Base-by-base conservation (phyloP, 768 basidiomycete genomes). In the Gloeophyllum trabeum region DNA sequence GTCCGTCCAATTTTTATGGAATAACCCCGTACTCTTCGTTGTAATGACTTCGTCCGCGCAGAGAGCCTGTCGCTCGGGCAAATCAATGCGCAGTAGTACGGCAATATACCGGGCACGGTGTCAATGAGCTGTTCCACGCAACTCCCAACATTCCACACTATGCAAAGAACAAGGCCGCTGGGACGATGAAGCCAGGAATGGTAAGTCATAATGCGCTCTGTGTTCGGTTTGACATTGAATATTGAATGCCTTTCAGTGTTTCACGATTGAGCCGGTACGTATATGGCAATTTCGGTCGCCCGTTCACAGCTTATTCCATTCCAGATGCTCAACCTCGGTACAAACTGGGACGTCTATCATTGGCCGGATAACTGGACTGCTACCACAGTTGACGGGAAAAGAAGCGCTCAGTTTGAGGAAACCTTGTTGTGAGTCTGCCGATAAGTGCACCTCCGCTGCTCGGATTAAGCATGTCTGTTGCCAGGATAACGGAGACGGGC, bases 311-410 rank as follows among this genome's bases (percentile, higher is more conserved):
- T n/a, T 46, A 45, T 44, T 26, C 12, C 43, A 39, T 52, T 53
- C 40, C 59, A 94, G 76, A 97, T 97, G 93, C 80, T 96, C 50
- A 97, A 97, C 59, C 59, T 89, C 16, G 93, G 93, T 4, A 69
- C 71, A 40, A 76, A 69, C 48, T 85, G 82, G 79, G 75, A 75
- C 23, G 75, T 77, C 42, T 68, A 80, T 18, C 88, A 91, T 56
- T 91, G 92, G 92, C 82, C 83, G 24, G 91, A 94, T 59, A 81
- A 90, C 55, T 98, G 94, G 94, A 98, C 94, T 2, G 90, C 93
- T 1, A 89, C 84, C 18, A 99, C 96, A 4, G 61, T 73, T 10
- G 94, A 97, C 61, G 94, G 92, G 19, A 85, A 84, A 58, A 69
- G 74, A 43, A 92, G 88, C 46, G 96, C 96, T 1, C 96, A 99